Percentiles rank a stretch among this genome's conserved stretches.
These are phyloP conservation scores for Penicillium brevicompactum DNA, from an alignment of 2,329 filamentous ascomycete species.

Conservation along the genomic window DNA sequence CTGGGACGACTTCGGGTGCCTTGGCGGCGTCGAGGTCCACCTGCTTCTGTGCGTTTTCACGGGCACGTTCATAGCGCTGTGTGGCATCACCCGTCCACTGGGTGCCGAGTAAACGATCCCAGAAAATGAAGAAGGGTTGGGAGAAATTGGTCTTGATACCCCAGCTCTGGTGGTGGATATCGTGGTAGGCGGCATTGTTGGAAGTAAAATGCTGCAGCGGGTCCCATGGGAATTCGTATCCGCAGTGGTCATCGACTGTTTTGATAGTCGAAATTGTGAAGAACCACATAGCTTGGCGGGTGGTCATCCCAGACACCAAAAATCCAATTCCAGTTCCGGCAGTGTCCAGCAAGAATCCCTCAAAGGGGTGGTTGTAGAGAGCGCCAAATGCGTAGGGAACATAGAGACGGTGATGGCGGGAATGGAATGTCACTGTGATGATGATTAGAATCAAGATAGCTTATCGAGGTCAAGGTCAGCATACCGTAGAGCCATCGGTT, in stretches of 20 bases:
- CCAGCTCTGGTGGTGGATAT: constrained; percentile 98
- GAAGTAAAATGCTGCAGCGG: constrained; percentile 87
- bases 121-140: constrained; percentile 78
- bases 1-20: constrained; percentile 27
- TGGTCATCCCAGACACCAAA: constrained; percentile 78
- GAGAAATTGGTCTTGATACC: constrained; percentile 75
- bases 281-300: constrained; percentile 84
- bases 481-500: constrained; percentile 96
- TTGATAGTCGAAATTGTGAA: constrained; percentile 90
- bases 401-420: constrained; percentile 93
- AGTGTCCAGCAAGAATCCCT: constrained; percentile 92
- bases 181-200: constrained; percentile 96
- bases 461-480: constrained; percentile 38
- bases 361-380: constrained; percentile 93
- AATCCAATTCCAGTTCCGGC: constrained; percentile 83
- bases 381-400: constrained; percentile 97
- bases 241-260: constrained; percentile 96
- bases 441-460: constrained; percentile 13
- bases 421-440: constrained; percentile 78
- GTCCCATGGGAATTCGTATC: constrained; percentile 94
- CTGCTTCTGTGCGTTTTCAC: constrained; percentile 59
- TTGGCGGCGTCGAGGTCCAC: constrained; percentile 50
- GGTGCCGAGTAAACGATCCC: constrained; percentile 81
- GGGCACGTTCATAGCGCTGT: constrained; percentile 60
- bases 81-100: constrained; percentile 73